These are phyloP conservation scores for Dothistroma pini DNA, from an alignment of 2,329 filamentous ascomycete genomes.

Conservation along the genomic window DNA sequence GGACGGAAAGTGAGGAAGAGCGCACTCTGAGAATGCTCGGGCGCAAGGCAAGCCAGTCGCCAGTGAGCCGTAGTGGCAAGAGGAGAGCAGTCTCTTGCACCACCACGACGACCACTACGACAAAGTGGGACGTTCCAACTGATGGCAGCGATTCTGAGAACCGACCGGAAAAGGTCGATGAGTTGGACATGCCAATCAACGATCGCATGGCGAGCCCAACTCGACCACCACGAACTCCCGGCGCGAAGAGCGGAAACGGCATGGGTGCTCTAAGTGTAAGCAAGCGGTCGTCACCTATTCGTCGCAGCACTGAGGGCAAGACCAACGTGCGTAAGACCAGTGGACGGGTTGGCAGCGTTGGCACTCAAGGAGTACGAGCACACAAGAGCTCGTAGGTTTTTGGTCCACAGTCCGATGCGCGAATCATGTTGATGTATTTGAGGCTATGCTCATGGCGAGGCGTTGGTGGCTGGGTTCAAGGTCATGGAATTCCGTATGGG, in stretches of 20 bases:
- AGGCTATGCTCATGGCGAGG: slow-evolving; percentile 16
- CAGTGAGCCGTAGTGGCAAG: slow-evolving; percentile 54
- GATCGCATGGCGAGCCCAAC: slow-evolving; percentile 28
- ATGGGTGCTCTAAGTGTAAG: slow-evolving; percentile 44
- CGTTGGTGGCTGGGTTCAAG: slow-evolving; percentile 11
- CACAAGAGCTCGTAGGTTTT: slow-evolving; percentile 23
- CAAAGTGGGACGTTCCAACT: slow-evolving; percentile 39
- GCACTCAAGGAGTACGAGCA: slow-evolving; percentile 17
- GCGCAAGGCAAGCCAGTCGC: slow-evolving; percentile 63
- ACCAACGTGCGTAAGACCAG: slow-evolving; percentile 50
- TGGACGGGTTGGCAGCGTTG: slow-evolving; percentile 47
- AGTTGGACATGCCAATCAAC: slow-evolving; percentile 23
- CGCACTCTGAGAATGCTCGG: slow-evolving; percentile 72
- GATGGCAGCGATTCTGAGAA: slow-evolving; percentile 50
- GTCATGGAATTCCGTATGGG: slow-evolving; percentile 1
- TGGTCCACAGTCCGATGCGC: not conserved
- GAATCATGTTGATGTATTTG: slow-evolving; percentile 10
- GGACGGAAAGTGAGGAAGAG: slow-evolving; percentile 81
- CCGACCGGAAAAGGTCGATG: slow-evolving; percentile 27
- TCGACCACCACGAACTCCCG: slow-evolving; percentile 44
- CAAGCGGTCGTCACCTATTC: slow-evolving; percentile 45
- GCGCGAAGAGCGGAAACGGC: slow-evolving; percentile 41
- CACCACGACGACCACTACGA: slow-evolving; percentile 63
- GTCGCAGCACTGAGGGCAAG: slow-evolving; percentile 48
- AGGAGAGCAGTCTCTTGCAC: slow-evolving; percentile 70